Percentiles rank a stretch among this genome's conserved stretches.
Conservation (phyloP, 768 basidiomycete genomes). For the button mushroom (Agaricus bisporus) region DNA sequence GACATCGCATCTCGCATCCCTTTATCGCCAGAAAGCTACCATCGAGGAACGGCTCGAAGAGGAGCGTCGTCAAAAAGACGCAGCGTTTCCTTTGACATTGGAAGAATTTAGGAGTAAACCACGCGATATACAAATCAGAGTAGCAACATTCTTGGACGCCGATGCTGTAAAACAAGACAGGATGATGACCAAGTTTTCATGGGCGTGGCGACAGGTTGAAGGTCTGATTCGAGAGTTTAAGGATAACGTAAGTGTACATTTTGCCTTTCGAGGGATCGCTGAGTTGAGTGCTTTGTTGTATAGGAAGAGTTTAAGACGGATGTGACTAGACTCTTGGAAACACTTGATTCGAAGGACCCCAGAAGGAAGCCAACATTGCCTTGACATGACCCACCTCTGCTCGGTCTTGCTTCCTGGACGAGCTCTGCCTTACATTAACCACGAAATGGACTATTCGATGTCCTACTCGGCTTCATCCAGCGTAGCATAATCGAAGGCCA, state of each 20-base stretch:
- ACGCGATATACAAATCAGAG: slow-evolving; percentile 2
- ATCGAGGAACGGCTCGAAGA: not conserved
- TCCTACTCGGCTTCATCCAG: too few species aligned
- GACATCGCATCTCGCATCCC: not conserved
- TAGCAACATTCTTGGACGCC: slow-evolving; percentile 9
- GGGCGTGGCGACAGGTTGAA: slow-evolving; percentile 9
- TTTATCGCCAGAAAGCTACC: not conserved
- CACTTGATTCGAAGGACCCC: slow-evolving; percentile 6
- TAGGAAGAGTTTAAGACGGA: slow-evolving; percentile 1
- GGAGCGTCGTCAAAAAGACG: not conserved
- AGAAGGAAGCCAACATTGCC: not conserved
- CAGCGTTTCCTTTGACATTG: slow-evolving; percentile 4
- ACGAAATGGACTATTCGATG: too few species aligned
- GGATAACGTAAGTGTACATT: slow-evolving; percentile 2
- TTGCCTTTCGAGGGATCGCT: not conserved
- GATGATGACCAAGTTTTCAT: slow-evolving; percentile 11
- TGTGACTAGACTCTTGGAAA: not conserved
- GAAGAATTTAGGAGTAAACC: not conserved
- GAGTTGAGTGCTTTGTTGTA: not conserved
- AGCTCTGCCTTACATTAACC: not conserved
- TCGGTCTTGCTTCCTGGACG: not conserved
- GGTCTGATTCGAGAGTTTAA: slow-evolving; percentile 2
- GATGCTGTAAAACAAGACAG: slow-evolving; percentile 5
- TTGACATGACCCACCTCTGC: not conserved
- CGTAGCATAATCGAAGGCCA: too few species aligned